Evolutionary conservation across 768 basidiomycete species (phyloP).

Genomic region (Serpula lacrymans): DNA sequence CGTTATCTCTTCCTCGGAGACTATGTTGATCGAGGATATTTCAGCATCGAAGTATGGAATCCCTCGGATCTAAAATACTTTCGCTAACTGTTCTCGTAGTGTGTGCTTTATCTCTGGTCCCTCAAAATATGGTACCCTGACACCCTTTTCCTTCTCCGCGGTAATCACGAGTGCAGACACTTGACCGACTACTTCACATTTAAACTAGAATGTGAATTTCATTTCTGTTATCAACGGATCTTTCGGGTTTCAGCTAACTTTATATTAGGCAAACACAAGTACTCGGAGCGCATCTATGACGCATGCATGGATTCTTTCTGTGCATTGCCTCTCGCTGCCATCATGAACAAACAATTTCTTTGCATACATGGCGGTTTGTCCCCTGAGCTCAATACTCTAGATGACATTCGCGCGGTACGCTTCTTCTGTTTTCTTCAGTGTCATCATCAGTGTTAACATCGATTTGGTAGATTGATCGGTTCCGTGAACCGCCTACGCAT

Average conservation of each 20-base stretch:
- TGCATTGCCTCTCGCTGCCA: conserved; percentile 87
- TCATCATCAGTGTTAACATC: background rate
- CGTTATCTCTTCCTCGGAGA: conserved; percentile 91
- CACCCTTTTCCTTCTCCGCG: conserved; percentile 92
- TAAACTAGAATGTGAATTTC: conserved; percentile 88
- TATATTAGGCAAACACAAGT: conserved; percentile 91
- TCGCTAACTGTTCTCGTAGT: conserved; percentile 44
- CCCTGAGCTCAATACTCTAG: conserved; percentile 91
- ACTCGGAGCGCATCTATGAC: conserved; percentile 94
- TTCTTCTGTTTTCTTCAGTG: background rate
- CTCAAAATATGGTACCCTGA: conserved; percentile 99
- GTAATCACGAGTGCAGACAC: conserved; percentile 99
- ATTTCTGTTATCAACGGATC: background rate
- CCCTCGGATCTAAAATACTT: background rate
- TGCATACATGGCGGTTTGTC: conserved; percentile 98
- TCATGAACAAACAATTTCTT: conserved; percentile 99
- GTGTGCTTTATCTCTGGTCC: conserved; percentile 95
- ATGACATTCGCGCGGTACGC: conserved; percentile 85
- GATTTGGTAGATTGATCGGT: conserved; percentile 80
- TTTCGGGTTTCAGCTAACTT: conserved; percentile 1
- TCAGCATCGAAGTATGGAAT: conserved; percentile 77
- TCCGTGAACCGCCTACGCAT: conserved; percentile 96
- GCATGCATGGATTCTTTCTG: conserved; percentile 99
- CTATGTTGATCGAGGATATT: conserved; percentile 92
- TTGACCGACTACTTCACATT: conserved; percentile 99